phyloP scores from a whole-genome alignment of 176 grass and related monocot species.

The Melocanna baccifera region DNA sequence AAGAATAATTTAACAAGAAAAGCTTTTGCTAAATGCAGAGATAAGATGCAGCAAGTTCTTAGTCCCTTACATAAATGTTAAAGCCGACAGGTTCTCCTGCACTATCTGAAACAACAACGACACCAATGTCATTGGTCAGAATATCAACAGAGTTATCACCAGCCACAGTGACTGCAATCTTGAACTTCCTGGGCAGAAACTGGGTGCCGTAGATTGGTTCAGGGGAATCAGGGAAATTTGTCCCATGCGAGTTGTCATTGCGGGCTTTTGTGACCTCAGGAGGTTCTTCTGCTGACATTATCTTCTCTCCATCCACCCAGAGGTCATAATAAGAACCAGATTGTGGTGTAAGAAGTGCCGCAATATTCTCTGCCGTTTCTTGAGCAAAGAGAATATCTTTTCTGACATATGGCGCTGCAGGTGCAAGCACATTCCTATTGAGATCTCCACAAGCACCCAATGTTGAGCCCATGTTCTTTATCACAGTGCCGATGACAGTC shows the following conservation, averaged over 20 bases:
- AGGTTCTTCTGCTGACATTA: conserved; percentile 91
- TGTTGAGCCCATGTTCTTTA: conserved; percentile 94
- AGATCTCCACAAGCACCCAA: conserved; percentile 95
- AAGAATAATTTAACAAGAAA: not conserved
- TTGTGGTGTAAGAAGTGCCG: conserved; percentile 80
- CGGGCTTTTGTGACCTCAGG: conserved; percentile 80
- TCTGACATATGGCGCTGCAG: conserved; percentile 75
- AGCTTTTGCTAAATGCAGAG: not conserved
- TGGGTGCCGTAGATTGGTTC: conserved; percentile 97
- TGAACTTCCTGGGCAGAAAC: conserved; percentile 96
- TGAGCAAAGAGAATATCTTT: conserved; percentile 82
- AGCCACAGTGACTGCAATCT: conserved; percentile 76
- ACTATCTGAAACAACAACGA: conserved; percentile 87
- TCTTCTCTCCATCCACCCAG: conserved; percentile 98
- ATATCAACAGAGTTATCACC: conserved; percentile 97
- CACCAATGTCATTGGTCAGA: conserved; percentile 92
- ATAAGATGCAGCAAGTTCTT: not conserved
- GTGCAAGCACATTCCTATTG: conserved; percentile 95
- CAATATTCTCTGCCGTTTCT: conserved; percentile 86
- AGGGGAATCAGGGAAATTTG: conserved; percentile 84
- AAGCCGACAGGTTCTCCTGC: conserved; percentile 86
- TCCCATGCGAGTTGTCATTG: conserved; percentile 87
- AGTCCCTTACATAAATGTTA: conserved; percentile 80
- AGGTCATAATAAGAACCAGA: conserved; percentile 96
- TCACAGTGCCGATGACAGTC: conserved; percentile 73